phyloP scores from a whole-genome alignment of 2,329 filamentous ascomycete genomes.

The Cladosporium austrohemisphaericum region DNA sequence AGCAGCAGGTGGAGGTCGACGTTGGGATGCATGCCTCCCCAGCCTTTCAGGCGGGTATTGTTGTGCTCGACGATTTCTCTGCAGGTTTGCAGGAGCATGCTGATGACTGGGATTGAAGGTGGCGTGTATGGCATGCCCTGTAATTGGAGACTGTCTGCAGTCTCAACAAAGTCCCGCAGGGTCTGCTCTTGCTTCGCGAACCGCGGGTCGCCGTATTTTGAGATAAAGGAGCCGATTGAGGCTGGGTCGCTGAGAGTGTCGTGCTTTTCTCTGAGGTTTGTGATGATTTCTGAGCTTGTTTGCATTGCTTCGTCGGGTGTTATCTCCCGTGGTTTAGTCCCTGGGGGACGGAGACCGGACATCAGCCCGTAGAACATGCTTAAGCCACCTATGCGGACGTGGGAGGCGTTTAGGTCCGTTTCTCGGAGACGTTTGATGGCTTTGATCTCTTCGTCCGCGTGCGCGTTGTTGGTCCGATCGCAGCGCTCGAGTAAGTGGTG shows the following conservation, averaged over 20 bases:
- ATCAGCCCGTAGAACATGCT: conserved; percentile 19
- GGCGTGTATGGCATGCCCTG: conserved; percentile 12
- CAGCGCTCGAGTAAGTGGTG: neutral
- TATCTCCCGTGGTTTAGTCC: neutral
- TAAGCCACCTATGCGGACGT: conserved; percentile 16
- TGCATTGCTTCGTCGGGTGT: conserved; percentile 14
- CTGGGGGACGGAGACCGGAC: conserved; percentile 9
- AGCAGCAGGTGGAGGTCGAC: conserved; percentile 18
- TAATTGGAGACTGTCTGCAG: conserved; percentile 6
- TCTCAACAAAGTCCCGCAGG: conserved; percentile 16
- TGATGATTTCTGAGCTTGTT: conserved; percentile 16
- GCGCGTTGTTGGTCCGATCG: neutral
- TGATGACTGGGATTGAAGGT: conserved; percentile 1
- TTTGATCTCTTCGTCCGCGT: conserved; percentile 5
- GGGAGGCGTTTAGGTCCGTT: conserved; percentile 14
- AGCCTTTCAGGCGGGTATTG: conserved; percentile 20
- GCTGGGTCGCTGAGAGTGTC: conserved; percentile 6
- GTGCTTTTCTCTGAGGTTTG: conserved; percentile 4
- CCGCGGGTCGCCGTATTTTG: conserved; percentile 15
- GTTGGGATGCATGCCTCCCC: conserved; percentile 18
- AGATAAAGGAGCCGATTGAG: conserved; percentile 14
- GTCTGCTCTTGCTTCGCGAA: conserved; percentile 14
- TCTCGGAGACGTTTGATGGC: conserved; percentile 15
- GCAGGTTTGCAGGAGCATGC: conserved; percentile 12
- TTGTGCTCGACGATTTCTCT: conserved; percentile 21